Percentiles rank a stretch among this genome's conserved stretches.
phyloP scores from a whole-genome alignment of 129 eudicot species.

The Flaveria bidentis region DNA sequence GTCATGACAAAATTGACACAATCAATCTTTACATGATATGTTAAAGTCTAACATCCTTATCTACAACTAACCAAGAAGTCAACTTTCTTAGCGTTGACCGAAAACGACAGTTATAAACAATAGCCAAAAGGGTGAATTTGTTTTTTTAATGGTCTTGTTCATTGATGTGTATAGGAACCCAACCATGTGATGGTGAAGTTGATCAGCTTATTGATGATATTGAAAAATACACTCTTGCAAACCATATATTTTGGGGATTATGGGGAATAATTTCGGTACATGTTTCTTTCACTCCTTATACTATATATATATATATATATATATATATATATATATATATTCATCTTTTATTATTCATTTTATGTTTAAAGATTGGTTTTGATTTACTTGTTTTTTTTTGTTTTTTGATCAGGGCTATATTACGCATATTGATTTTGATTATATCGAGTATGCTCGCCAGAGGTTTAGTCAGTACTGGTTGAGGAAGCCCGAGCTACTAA shows the following conservation, averaged over 20 bases:
- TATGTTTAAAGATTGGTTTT: background rate
- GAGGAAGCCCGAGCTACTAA: conserved; percentile 32
- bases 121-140: background rate
- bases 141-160: conserved; percentile 9
- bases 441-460: conserved; percentile 66
- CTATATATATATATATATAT: background rate
- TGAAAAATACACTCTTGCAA: conserved; percentile 81
- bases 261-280: conserved; percentile 91
- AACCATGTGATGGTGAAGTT: conserved; percentile 51
- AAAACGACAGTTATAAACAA: background rate
- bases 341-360: background rate
- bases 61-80: conserved; percentile 16
- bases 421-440: conserved; percentile 62
- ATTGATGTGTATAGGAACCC: conserved; percentile 41
- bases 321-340: background rate
- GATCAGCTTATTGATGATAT: conserved; percentile 53
- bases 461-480: conserved; percentile 44
- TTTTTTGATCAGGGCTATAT: conserved; percentile 51
- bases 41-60: conserved; percentile 24
- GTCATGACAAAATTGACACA: conserved; percentile 10
- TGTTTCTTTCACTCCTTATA: background rate
- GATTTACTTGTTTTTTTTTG: background rate
- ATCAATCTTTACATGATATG: conserved; percentile 20
- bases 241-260: conserved; percentile 88
- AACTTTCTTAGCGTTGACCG: conserved; percentile 28